Percentiles rank a stretch among this genome's conserved stretches.
phyloP scores from a whole-genome alignment of 2,329 filamentous ascomycete species.

The Apiospora hydei region DNA sequence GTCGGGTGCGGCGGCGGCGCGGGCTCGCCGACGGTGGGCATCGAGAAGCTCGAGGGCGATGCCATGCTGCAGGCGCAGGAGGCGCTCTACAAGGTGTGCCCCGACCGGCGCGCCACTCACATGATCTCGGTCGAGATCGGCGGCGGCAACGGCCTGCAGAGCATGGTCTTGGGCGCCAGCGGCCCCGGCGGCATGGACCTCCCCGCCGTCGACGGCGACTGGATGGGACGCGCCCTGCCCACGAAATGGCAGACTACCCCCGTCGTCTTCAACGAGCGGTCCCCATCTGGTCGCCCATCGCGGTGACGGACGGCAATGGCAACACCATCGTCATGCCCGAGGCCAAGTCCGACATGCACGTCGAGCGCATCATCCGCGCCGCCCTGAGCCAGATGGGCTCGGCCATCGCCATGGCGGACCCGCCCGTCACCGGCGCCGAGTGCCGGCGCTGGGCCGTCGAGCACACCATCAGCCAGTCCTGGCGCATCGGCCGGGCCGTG shows the following conservation, averaged over 20 bases:
- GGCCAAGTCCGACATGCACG: conserved; percentile 53
- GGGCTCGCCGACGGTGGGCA: conserved; percentile 66
- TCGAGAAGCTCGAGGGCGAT: conserved; percentile 66
- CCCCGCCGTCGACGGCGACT: conserved; percentile 61
- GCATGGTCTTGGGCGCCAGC: conserved; percentile 62
- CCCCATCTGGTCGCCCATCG: conserved; percentile 51
- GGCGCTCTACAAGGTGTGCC: conserved; percentile 58
- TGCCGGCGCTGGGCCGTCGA: conserved; percentile 59
- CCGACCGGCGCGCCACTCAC: conserved; percentile 53
- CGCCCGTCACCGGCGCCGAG: conserved; percentile 56
- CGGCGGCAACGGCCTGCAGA: conserved; percentile 68
- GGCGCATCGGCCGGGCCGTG: conserved; percentile 68
- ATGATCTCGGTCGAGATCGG: conserved; percentile 72
- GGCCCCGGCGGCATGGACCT: conserved; percentile 53
- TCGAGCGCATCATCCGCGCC: conserved; percentile 58
- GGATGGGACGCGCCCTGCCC: conserved; percentile 64
- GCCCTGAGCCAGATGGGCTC: conserved; percentile 64
- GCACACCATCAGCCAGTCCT: conserved; percentile 60
- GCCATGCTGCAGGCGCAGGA: conserved; percentile 60
- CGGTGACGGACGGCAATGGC: conserved; percentile 57
- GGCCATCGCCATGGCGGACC: conserved; percentile 56
- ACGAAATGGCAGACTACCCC: conserved; percentile 64
- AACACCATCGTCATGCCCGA: conserved; percentile 52
- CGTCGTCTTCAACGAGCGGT: conserved; percentile 57
- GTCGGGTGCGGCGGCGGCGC: conserved; percentile 65